Percentiles rank a stretch among this genome's conserved stretches.
Evolutionary conservation across 1,284 basidiomycete genomes (phyloP).

Genomic region (Cerioporus squamosus): DNA sequence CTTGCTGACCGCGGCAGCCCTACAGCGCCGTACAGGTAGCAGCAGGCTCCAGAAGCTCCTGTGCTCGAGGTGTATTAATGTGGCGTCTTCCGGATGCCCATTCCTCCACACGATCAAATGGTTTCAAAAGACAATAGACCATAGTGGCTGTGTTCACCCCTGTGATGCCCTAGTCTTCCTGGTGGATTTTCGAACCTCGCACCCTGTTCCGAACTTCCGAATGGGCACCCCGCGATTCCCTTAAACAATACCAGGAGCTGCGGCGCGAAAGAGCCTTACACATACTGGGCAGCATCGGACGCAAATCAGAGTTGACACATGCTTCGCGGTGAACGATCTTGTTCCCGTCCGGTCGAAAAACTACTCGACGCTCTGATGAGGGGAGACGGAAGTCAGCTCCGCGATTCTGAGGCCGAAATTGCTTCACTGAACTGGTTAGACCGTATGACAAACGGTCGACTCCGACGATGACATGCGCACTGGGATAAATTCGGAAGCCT

Average conservation of each 20-base stretch:
- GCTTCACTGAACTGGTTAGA: not conserved
- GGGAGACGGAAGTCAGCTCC: not conserved
- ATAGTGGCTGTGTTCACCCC: conserved; percentile 1
- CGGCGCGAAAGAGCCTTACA: not conserved
- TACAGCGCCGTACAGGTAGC: not conserved
- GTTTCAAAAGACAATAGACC: conserved; percentile 7
- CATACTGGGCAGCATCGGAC: not conserved
- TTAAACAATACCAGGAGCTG: conserved; percentile 1
- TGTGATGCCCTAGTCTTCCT: not conserved
- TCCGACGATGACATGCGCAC: not conserved
- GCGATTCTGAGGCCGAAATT: not conserved
- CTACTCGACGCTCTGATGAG: not conserved
- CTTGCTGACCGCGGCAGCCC: not conserved
- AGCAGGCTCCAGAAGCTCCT: too few species aligned
- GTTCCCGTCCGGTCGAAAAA: not conserved
- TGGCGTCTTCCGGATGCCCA: too few species aligned
- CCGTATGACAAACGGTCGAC: not conserved
- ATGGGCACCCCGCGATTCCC: not conserved
- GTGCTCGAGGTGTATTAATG: too few species aligned
- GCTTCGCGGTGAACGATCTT: not conserved
- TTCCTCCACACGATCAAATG: not conserved
- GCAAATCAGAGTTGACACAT: not conserved
- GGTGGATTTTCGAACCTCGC: not conserved
- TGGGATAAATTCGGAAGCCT: not conserved
- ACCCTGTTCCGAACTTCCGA: not conserved